Evolutionary conservation across 352 stramenopile genomes (phyloP), one percentile per base, ranked within the genome.

Genomic region (Blastocystis sp.): DNA sequence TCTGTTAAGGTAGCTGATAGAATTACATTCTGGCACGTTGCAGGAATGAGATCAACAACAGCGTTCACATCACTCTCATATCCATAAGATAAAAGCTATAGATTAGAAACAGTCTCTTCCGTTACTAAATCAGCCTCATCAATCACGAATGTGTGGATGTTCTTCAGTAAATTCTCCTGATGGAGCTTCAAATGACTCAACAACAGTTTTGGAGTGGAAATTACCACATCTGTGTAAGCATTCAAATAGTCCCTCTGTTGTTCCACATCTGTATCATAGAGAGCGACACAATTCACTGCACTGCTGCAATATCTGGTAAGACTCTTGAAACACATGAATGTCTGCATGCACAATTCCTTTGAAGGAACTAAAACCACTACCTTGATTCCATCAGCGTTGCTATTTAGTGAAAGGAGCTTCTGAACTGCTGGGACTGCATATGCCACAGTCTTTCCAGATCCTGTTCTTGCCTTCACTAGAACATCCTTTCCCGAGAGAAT

Each of bases 221-320:
- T 87, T 1, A 92, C 88, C 19, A 87, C 44, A 37, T 91, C 76
- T 22, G 90, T 96, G 90, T 96, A 93, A 4, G 93, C 91, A 76
- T 98, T 93, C n/a, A 99, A 92, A n/a, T 95, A 94, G 0, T 94
- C 94, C 0, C 96, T 97, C 76, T 96, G 94, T 54, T 93, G 94
- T 56, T 92, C 95, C 91, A 96, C 95, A 91, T 94, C 96, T 90
- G 96, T 92, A 0, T 93, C 94, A 27, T 94, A 94, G 1, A 99
- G 91, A 15, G 95, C 94, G 48, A 97, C 92, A 1, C 98, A 90
- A 79, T 92, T 95, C 58, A 99, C 92, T 27, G 94, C 91, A 90
- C 99, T 96, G 64, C 95, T 92, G 91, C 95, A 98, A 91, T 98
- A 99, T 91, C 98, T 98, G 89, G 96, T 97, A 68, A 99, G 93